Evolutionary conservation across 2,329 filamentous ascomycete genomes (phyloP), one percentile per base, ranked within the genome.

Genomic region (Stagonosporopsis rhizophila): DNA sequence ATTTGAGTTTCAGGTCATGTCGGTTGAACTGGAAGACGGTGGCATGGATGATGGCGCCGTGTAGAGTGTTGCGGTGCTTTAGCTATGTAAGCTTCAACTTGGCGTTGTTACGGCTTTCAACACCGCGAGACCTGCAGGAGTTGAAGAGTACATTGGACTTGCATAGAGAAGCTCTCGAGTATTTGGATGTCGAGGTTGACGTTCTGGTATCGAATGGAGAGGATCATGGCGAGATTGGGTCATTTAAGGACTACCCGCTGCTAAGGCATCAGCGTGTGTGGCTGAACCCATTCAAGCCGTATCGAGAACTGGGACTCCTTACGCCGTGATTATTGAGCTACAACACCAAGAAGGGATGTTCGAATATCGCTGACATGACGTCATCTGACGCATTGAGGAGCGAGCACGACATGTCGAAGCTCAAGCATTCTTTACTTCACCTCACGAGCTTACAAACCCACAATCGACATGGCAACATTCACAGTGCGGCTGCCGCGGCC

Each of bases 61-160:
- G 53, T 20, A 56, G 44, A 22, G 30, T 17, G n/a, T 11, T 56
- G 28, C 42, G 32, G 30, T 38, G 47, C 23, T 56, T 56, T 34
- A 47, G 37, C 47, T 56, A 47, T 27, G 48, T 56, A 20, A 56
- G 53, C 32, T 56, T 56, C 53, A 56, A 56, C 9, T 42, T 56
- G 2, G 53, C 53, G 2, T 38, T 56, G 23, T 6, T 56, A 14
- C 53, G 53, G 8, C 20, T 56, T 3, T 56, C 53, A 12, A 52
- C 23, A 7, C 53, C 53, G 12, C 14, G 19, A 20, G 53, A 56
- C 7, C n/a, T 56, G 8, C 42, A 39, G 27, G 53, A 56, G 6
- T 28, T 56, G 15, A 56, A 48, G 14, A 11, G 27, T 1, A 52
- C 38, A 2, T 25, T 56, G 5, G 42, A 56, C 17, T 34, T 19